Percentiles rank a stretch among this genome's conserved stretches.
Evolutionary conservation across 1,284 basidiomycete genomes (phyloP).

Genomic region (Apiotrichum akiyoshidainum): DNA sequence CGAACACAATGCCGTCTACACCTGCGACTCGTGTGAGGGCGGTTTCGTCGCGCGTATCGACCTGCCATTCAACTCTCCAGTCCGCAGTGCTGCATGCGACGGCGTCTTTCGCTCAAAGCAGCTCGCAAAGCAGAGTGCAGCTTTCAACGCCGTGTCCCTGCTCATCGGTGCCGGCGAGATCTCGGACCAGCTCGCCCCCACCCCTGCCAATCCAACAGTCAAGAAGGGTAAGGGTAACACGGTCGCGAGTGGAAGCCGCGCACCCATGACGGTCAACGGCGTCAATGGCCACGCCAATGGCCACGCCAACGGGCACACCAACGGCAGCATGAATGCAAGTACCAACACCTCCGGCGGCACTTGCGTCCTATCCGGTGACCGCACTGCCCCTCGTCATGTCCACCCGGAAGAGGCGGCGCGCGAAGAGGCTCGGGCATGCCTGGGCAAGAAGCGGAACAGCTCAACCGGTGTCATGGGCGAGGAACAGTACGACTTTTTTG

Average conservation of each 20-base stretch:
- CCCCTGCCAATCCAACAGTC: slow-evolving; percentile 13
- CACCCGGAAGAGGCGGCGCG: background rate
- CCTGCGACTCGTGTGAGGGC: background rate
- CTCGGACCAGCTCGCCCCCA: slow-evolving; percentile 19
- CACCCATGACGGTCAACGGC: background rate
- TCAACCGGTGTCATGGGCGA: background rate
- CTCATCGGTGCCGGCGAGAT: slow-evolving; percentile 26
- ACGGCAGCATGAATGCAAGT: background rate
- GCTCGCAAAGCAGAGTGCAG: slow-evolving; percentile 26
- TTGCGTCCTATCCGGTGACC: background rate
- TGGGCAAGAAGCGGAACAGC: background rate
- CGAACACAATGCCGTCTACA: slow-evolving; percentile 7
- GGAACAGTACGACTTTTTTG: background rate
- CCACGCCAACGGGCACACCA: background rate
- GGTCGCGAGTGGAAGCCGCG: background rate
- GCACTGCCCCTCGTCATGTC: background rate
- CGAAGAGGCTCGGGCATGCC: background rate
- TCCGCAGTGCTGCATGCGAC: slow-evolving; percentile 2
- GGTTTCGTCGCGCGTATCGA: background rate
- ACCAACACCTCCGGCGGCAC: too few species aligned
- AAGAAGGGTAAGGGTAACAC: slow-evolving; percentile 4
- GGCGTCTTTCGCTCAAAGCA: slow-evolving; percentile 12
- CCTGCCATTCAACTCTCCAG: slow-evolving; percentile 17
- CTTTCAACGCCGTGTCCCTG: slow-evolving; percentile 15
- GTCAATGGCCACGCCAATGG: background rate